Percentiles rank a stretch among this genome's conserved stretches.
Conservation (phyloP, 768 basidiomycete species). For the Auricularia auricula-judae region DNA sequence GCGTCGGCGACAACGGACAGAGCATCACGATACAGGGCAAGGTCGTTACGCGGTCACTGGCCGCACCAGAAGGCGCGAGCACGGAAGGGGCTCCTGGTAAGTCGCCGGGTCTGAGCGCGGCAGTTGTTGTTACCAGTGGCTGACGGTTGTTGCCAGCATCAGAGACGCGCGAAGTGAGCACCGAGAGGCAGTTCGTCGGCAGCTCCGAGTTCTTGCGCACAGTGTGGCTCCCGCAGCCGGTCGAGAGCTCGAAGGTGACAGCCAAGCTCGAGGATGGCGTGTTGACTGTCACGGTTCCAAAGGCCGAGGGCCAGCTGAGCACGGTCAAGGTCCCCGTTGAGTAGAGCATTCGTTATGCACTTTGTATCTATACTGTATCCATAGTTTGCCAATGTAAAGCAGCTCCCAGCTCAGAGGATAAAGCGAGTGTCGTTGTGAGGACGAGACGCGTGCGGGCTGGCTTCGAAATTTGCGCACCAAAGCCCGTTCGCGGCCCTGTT, state of each 20-base stretch:
- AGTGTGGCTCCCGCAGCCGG: slow-evolving; percentile 55
- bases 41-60: slow-evolving; percentile 21
- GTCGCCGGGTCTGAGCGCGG: background rate
- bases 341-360: slow-evolving; percentile 8
- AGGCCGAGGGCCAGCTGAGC: slow-evolving; percentile 44
- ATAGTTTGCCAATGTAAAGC: background rate
- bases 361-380: background rate
- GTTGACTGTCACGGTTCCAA: slow-evolving; percentile 49
- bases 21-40: slow-evolving; percentile 67
- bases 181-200: slow-evolving; percentile 50
- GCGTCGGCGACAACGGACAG: slow-evolving; percentile 57
- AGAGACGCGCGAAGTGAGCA: slow-evolving; percentile 3
- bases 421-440: background rate
- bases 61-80: slow-evolving; percentile 5
- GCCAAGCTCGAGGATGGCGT: slow-evolving; percentile 64
- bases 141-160: background rate
- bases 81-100: slow-evolving; percentile 11
- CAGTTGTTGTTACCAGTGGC: background rate
- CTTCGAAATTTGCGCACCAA: background rate
- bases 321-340: slow-evolving; percentile 38
- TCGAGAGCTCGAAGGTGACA: slow-evolving; percentile 44
- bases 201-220: slow-evolving; percentile 53
- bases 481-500: background rate
- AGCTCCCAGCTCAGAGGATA: background rate
- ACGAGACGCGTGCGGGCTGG: background rate